Base-by-base conservation (phyloP, 768 basidiomycete genomes). In the Roridomyces roridus region DNA sequence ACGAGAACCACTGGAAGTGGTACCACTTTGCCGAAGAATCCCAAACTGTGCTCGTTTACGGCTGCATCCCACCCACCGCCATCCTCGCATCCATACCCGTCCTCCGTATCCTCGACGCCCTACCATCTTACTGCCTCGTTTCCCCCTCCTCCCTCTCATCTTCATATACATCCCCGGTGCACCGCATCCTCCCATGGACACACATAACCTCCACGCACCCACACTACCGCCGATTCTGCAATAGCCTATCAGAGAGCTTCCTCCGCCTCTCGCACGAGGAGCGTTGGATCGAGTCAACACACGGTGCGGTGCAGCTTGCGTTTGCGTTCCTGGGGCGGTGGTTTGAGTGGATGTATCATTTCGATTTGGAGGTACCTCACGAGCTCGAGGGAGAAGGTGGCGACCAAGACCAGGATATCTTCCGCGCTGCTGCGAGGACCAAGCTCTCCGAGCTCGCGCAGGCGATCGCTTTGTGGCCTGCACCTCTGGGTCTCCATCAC, bases 1-100 rank as follows among this genome's bases (percentile, higher is more conserved):
- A 83, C 60, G 68, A 74, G 25, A 82, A 87, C 59, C 83, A 89
- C 68, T 86, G 85, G 85, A 88, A 86, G 70, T 92, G 89, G 90
- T 83, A 86, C 57, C 83, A 84, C 55, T 88, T 85, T 65, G 86
- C 88, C 10, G 75, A 86, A 55, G 90, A 92, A 66, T 86, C 91
- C 10, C 91, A 92, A 67, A 82, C 85, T 55, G 89, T 90, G 29
- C 85, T 92, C 53, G 80, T 91, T 35, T 78, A 87, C 65, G 87
- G 86, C 26, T 82, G 80, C 63, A 83, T 92, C 56, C 88, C 91
- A 29, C 75, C 79, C 20, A 74, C 77, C 20, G 88, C 89, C 9
- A 82, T 92, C 52, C 76, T 89, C 18, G 75, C 87, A 17, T 91
- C 91, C 15, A 74, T 92, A 21, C 88, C 90, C 1, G 80, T 92